Conservation (phyloP, 192 early-diverging fungal genomes). For the Neocallimastix lanati region DNA sequence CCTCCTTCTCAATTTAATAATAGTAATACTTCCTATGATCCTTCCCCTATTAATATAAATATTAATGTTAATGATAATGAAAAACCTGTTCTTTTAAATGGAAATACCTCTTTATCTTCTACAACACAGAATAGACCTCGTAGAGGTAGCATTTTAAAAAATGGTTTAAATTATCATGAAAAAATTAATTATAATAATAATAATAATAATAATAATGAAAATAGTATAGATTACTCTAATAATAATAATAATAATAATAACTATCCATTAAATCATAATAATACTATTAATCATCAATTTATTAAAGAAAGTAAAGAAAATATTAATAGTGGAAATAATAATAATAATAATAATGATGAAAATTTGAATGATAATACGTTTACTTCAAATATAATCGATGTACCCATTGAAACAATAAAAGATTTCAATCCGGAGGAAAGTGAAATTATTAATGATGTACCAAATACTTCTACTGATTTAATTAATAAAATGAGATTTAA, state of each 20-base stretch:
- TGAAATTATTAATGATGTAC: background rate
- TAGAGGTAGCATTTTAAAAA: background rate
- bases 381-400: background rate
- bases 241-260: no score
- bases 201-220: no score
- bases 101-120: background rate
- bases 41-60: background rate
- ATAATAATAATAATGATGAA: background rate
- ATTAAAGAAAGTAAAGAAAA: background rate
- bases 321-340: background rate
- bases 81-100: background rate
- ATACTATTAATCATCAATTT: no score
- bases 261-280: no score
- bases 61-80: background rate
- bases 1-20: background rate
- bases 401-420: background rate
- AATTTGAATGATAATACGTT: background rate
- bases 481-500: background rate
- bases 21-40: background rate
- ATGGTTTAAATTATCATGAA: background rate
- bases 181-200: background rate
- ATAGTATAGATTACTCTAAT: no score
- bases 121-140: no score
- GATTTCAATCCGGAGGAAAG: background rate
- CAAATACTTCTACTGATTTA: background rate